Conservation (phyloP, 1,284 basidiomycete species). For the Cutaneotrichosporon curvatum region DNA sequence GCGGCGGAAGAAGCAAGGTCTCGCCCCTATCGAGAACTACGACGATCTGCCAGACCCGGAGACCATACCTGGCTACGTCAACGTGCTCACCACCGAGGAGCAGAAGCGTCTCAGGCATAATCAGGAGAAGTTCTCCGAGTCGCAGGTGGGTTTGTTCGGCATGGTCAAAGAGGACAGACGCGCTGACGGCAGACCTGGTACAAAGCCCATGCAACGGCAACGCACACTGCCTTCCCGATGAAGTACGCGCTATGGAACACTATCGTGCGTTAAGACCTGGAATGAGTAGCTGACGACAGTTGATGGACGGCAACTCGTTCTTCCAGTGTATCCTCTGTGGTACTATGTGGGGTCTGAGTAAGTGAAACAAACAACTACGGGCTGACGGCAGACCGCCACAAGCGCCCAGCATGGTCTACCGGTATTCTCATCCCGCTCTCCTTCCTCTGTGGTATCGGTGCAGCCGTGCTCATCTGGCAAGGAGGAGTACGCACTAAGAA, state of each 20-base stretch:
- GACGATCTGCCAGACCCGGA: slow-evolving; percentile 71
- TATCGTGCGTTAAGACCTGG: slow-evolving; percentile 23
- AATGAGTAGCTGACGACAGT: slow-evolving; percentile 12
- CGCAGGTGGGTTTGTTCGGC: slow-evolving; percentile 25
- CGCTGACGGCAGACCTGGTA: slow-evolving; percentile 69
- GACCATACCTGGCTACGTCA: slow-evolving; percentile 66
- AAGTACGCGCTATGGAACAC: slow-evolving; percentile 51
- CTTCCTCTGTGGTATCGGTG: slow-evolving; percentile 73
- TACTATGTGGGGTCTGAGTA: slow-evolving; percentile 70
- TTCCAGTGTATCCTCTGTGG: slow-evolving; percentile 71
- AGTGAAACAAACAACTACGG: slow-evolving; percentile 15
- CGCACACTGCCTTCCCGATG: slow-evolving; percentile 76
- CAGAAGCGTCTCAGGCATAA: slow-evolving; percentile 60
- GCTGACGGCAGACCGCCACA: slow-evolving; percentile 27
- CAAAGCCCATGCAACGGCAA: slow-evolving; percentile 74
- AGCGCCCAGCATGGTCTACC: slow-evolving; percentile 51
- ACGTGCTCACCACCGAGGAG: slow-evolving; percentile 58
- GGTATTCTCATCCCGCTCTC: slow-evolving; percentile 66
- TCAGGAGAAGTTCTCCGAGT: slow-evolving; percentile 42
- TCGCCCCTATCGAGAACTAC: slow-evolving; percentile 61
- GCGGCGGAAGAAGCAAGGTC: slow-evolving; percentile 55
- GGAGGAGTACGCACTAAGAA: slow-evolving; percentile 71
- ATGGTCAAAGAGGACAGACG: not conserved
- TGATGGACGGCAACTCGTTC: slow-evolving; percentile 72
- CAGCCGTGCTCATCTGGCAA: slow-evolving; percentile 69